phyloP scores from a whole-genome alignment of 2,329 filamentous ascomycete species.

The Ophiostoma montium region DNA sequence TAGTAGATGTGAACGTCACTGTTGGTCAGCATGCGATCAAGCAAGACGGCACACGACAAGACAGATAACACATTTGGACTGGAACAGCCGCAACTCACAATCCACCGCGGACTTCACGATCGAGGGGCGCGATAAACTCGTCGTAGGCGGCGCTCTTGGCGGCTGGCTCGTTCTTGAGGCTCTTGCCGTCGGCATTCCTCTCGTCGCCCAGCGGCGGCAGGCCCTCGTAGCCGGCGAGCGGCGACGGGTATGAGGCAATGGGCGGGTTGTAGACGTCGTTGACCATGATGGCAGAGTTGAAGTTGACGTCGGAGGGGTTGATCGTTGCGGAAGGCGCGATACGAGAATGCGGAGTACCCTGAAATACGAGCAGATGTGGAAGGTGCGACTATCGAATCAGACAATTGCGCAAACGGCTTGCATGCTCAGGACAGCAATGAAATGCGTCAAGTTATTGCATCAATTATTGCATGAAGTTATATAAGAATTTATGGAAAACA shows the following conservation, averaged over 20 bases:
- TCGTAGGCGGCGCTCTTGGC: constrained; percentile 55
- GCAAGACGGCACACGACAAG: too few relatives aligned
- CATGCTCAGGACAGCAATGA: too few relatives aligned
- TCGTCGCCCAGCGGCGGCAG: constrained; percentile 43
- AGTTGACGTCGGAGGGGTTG: not conserved
- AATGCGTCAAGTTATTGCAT: too few relatives aligned
- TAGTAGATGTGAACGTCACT: constrained; percentile 81
- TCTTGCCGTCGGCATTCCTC: constrained; percentile 60
- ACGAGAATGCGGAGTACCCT: not conserved
- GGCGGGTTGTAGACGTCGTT: constrained; percentile 14
- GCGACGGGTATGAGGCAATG: constrained; percentile 33
- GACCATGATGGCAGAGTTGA: not conserved
- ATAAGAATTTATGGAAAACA: too few relatives aligned
- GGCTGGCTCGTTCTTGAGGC: constrained; percentile 51
- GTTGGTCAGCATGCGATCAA: not conserved
- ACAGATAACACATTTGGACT: too few relatives aligned
- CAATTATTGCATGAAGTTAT: too few relatives aligned
- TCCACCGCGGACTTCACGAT: constrained; percentile 51
- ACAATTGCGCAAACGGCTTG: too few relatives aligned
- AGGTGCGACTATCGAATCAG: too few relatives aligned
- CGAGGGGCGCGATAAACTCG: constrained; percentile 52
- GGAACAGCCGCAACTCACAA: too few relatives aligned
- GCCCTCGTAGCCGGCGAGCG: constrained; percentile 42
- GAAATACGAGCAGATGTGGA: too few relatives aligned
- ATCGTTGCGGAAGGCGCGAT: not conserved